Percentiles rank a stretch among this genome's conserved stretches.
These are phyloP conservation scores for Abrus pulchellus DNA, from an alignment of 306 rosid species.

Conservation along the genomic window DNA sequence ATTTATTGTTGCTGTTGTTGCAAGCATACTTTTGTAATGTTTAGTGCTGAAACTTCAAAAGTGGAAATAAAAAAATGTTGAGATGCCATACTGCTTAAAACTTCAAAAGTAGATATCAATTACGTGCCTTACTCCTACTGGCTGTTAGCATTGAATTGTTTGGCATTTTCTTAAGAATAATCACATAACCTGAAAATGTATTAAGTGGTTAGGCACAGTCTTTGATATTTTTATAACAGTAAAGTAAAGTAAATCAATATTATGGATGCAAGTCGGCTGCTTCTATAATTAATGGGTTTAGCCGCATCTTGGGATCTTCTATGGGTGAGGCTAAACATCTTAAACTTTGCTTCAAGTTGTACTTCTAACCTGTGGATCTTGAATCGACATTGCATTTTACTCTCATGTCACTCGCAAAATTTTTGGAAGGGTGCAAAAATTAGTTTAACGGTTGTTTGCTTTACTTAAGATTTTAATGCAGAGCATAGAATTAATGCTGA, in stretches of 20 bases:
- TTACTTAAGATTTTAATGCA: constrained; percentile 32
- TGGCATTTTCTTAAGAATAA: neutral
- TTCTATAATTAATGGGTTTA: neutral
- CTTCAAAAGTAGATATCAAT: neutral
- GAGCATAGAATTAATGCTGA: constrained; percentile 30
- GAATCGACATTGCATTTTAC: constrained; percentile 18
- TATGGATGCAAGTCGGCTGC: neutral
- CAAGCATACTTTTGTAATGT: neutral
- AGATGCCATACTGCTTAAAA: neutral
- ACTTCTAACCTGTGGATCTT: constrained; percentile 3
- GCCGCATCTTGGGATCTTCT: constrained; percentile 1
- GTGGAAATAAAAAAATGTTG: neutral
- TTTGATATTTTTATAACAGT: constrained; percentile 6
- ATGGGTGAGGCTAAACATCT: constrained; percentile 16
- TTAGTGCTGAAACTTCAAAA: neutral
- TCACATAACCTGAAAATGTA: constrained; percentile 17
- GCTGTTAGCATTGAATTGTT: neutral
- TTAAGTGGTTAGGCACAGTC: neutral
- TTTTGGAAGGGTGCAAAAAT: constrained; percentile 10
- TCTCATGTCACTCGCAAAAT: neutral
- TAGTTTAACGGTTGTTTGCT: neutral
- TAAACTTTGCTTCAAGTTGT: constrained; percentile 5
- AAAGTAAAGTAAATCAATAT: neutral
- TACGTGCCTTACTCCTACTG: neutral
- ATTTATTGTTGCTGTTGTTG: neutral